Evolutionary conservation across 2,329 filamentous ascomycete species (phyloP).

Genomic region (Achaetomium macrosporum): DNA sequence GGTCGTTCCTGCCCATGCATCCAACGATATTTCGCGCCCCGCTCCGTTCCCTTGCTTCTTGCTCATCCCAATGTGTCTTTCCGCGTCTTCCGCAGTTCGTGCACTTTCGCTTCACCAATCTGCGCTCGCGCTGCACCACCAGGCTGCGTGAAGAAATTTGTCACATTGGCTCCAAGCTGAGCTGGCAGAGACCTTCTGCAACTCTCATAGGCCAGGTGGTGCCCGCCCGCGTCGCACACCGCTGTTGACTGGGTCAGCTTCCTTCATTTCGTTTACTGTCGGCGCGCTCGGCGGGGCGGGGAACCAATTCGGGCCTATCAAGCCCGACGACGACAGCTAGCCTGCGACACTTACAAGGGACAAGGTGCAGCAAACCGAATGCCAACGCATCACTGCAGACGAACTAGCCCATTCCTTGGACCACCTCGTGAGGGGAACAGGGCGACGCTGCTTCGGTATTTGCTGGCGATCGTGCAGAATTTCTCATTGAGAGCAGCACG

Average conservation of each 20-base stretch:
- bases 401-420: slow-evolving; percentile 20
- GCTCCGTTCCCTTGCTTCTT: slow-evolving; percentile 12
- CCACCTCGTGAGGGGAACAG: slow-evolving; percentile 12
- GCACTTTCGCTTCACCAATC: slow-evolving; percentile 17
- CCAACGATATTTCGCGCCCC: slow-evolving; percentile 12
- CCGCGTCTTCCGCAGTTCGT: slow-evolving; percentile 16
- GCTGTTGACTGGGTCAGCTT: slow-evolving; percentile 27
- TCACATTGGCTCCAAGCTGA: slow-evolving; percentile 40
- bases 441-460: slow-evolving; percentile 12
- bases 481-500: neutral
- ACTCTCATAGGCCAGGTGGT: slow-evolving; percentile 35
- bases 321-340: slow-evolving; percentile 28
- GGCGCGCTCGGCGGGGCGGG: slow-evolving; percentile 32
- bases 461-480: slow-evolving; percentile 17
- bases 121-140: slow-evolving; percentile 9
- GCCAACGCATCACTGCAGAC: slow-evolving; percentile 39
- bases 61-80: slow-evolving; percentile 16
- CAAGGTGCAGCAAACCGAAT: slow-evolving; percentile 34
- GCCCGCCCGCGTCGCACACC: slow-evolving; percentile 27
- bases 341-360: slow-evolving; percentile 34
- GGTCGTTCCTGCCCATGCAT: slow-evolving; percentile 2
- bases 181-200: slow-evolving; percentile 39
- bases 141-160: slow-evolving; percentile 30
- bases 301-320: slow-evolving; percentile 40
- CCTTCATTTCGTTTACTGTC: slow-evolving; percentile 34